These are phyloP conservation scores for Globisporangium acanthophoron DNA, from an alignment of 352 stramenopile species.

Conservation along the genomic window DNA sequence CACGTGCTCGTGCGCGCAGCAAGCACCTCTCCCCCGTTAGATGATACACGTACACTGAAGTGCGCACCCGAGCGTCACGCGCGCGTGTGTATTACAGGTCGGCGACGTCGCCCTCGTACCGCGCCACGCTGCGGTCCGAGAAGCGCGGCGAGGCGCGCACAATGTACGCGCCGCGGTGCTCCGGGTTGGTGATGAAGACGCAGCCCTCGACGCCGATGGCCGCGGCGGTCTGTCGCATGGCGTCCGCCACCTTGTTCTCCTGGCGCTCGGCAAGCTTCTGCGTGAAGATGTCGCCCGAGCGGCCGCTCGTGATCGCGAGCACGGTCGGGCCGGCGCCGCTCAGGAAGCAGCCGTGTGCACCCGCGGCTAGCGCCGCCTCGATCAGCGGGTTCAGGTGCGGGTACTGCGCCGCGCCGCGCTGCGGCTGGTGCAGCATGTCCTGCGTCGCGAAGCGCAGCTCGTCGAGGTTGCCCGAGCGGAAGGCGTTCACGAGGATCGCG, in stretches of 20 bases:
- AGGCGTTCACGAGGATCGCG: slow-evolving; percentile 96
- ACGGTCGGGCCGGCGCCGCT: slow-evolving; percentile 97
- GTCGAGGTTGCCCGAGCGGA: slow-evolving; percentile 95
- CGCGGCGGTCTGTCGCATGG: slow-evolving; percentile 93
- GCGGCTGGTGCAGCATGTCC: slow-evolving; percentile 95
- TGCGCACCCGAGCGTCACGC: not conserved
- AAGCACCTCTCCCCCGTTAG: not conserved
- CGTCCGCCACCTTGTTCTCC: slow-evolving; percentile 92
- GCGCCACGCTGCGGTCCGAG: slow-evolving; percentile 72
- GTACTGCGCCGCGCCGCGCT: slow-evolving; percentile 94
- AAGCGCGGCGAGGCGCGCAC: slow-evolving; percentile 92
- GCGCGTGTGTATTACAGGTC: slow-evolving; percentile 40
- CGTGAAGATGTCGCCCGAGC: slow-evolving; percentile 98
- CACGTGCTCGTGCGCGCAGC: not conserved
- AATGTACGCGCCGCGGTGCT: slow-evolving; percentile 95
- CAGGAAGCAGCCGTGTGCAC: slow-evolving; percentile 94
- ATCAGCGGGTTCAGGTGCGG: slow-evolving; percentile 97
- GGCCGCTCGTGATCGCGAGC: slow-evolving; percentile 96
- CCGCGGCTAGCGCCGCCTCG: slow-evolving; percentile 92
- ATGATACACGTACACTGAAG: not conserved
- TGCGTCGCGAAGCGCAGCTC: slow-evolving; percentile 95
- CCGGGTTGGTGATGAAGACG: slow-evolving; percentile 96
- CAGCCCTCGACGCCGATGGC: slow-evolving; percentile 90
- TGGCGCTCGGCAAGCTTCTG: slow-evolving; percentile 88
- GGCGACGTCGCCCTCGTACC: slow-evolving; percentile 80